A percentile compares a stretch with the other conserved stretches of the same genome.
phyloP scores from a whole-genome alignment of 352 stramenopile genomes.

The Phytophthora europaea region DNA sequence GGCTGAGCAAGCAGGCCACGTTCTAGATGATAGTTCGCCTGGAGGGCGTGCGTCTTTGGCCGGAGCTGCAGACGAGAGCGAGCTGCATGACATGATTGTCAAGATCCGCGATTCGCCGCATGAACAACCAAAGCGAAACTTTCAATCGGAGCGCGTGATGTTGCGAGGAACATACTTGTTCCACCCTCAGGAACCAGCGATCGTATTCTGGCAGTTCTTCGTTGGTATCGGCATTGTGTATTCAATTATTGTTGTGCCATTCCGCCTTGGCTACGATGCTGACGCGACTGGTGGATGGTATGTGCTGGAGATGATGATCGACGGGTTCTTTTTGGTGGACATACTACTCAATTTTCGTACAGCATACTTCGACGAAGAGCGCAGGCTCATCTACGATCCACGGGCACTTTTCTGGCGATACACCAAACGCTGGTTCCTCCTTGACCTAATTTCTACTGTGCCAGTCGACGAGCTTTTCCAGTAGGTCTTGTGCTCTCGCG shows the following conservation, averaged over 20 bases:
- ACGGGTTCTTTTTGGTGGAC: constrained; percentile 89
- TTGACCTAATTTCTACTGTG: constrained; percentile 82
- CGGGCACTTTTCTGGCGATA: constrained; percentile 72
- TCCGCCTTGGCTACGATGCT: constrained; percentile 88
- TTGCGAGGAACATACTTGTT: constrained; percentile 82
- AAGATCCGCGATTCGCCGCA: constrained; percentile 64
- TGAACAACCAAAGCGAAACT: constrained; percentile 51
- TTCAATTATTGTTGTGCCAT: constrained; percentile 91
- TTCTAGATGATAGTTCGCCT: background rate
- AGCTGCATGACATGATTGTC: constrained; percentile 50
- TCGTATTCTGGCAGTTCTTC: constrained; percentile 84
- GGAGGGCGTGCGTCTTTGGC: constrained; percentile 26
- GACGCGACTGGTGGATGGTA: constrained; percentile 63
- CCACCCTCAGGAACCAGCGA: constrained; percentile 73
- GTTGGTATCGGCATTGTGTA: constrained; percentile 86
- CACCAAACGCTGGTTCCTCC: constrained; percentile 73
- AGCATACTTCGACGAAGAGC: constrained; percentile 82
- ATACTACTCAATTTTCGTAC: constrained; percentile 91
- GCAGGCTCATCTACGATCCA: constrained; percentile 71
- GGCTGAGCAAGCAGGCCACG: constrained; percentile 7
- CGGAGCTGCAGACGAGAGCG: constrained; percentile 29
- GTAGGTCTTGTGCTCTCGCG: constrained; percentile 29
- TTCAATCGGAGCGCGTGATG: constrained; percentile 62
- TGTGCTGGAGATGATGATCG: constrained; percentile 79
- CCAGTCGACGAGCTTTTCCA: constrained; percentile 78